Conservation (phyloP, 352 stramenopile genomes). For the Elongisporangium anandrum region DNA sequence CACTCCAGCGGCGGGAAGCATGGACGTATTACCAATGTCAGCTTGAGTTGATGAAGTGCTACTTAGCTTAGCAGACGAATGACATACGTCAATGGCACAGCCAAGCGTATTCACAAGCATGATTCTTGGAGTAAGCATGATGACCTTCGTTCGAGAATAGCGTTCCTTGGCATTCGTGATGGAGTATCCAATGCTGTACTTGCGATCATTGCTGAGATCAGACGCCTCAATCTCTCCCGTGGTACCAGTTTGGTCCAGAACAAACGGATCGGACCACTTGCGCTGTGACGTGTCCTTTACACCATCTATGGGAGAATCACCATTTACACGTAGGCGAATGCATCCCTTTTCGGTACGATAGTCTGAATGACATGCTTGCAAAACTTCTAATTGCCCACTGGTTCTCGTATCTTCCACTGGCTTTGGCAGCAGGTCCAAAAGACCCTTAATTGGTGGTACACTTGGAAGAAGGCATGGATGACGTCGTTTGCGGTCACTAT, state of each 20-base stretch:
- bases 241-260: conserved; percentile 71
- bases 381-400: conserved; percentile 64
- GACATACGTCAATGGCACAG: conserved; percentile 67
- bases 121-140: conserved; percentile 83
- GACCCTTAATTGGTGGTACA: conserved; percentile 72
- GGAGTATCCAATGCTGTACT: conserved; percentile 81
- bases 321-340: conserved; percentile 71
- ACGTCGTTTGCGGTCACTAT: conserved; percentile 46
- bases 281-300: conserved; percentile 47
- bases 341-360: conserved; percentile 57
- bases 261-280: conserved; percentile 70
- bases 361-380: conserved; percentile 82
- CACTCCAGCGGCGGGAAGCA: conserved; percentile 30
- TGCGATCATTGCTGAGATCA: conserved; percentile 54
- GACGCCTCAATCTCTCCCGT: conserved; percentile 68
- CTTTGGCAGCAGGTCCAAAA: conserved; percentile 81
- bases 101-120: conserved; percentile 82
- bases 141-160: conserved; percentile 85
- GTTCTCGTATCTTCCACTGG: conserved; percentile 50
- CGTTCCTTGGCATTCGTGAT: conserved; percentile 67
- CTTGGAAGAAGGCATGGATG: conserved; percentile 74
- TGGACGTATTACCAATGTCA: conserved; percentile 17
- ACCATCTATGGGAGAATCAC: conserved; percentile 22
- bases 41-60: not conserved
- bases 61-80: conserved; percentile 66